Evolutionary conservation across 2,329 filamentous ascomycete genomes (phyloP), one percentile per base, ranked within the genome.

Genomic region (Ustulina deusta): DNA sequence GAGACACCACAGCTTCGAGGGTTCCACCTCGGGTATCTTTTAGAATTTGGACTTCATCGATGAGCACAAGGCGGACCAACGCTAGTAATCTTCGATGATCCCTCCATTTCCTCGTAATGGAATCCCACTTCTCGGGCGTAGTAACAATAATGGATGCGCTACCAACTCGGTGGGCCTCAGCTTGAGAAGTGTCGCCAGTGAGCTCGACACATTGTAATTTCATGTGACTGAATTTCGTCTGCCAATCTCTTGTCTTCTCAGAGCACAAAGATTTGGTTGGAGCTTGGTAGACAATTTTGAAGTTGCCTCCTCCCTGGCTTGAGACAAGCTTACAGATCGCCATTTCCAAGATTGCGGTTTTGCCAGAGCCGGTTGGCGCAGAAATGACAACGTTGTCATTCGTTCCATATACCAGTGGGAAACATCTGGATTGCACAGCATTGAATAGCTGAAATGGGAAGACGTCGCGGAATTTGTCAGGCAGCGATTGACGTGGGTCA

Each of bases 91-190:
- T 91, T 59, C 86, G 85, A 74, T 97, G 91, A 73, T 97, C 93
- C 72, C 90, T 89, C 93, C 93, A 97, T 75, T 93, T 94, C 20
- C 93, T 85, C 0, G 93, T 97, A 77, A 96, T 90, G 67, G 92
- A 95, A 76, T 97, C 93, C 93, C 93, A 97, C 75, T 97, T 97
- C 79, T 97, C 93, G 0, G 93, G 93, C 0, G 93, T 97, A 0
- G 93, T 96, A 69, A 97, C 86, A 71, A 97, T 95, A 70, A 97
- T 92, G 54, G 90, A 90, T 2, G 93, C 93, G 72, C 84, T 88
- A 68, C 93, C 90, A 6, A 95, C 90, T 61, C 86, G 87, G 25
- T 84, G 84, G 66, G 94, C 83, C 71, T 94, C 89, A 5, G 82
- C 79, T 59, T 86, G 83, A 42, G 92, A 90, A 0, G 92, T 94